Percentiles rank a stretch among this genome's conserved stretches.
These are phyloP conservation scores for Venturia effusa DNA, from an alignment of 2,329 filamentous ascomycete species.

Conservation along the genomic window DNA sequence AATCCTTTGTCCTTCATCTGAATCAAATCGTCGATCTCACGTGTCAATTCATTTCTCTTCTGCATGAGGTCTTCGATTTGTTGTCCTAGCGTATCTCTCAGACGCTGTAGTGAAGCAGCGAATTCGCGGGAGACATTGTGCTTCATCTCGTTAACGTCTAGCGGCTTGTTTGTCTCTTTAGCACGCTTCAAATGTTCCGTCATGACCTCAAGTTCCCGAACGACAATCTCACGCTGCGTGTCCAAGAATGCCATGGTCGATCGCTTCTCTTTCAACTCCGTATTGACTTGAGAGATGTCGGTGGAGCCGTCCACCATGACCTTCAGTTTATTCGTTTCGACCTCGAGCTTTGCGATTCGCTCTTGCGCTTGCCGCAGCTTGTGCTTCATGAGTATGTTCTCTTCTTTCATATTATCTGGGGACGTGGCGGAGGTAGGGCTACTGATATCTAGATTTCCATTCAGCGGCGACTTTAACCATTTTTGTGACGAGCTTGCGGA, in stretches of 20 bases:
- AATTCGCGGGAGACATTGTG: conserved; percentile 52
- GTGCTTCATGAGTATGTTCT: conserved; percentile 43
- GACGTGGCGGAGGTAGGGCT: conserved; percentile 58
- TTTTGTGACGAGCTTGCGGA: conserved; percentile 18
- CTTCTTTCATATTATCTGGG: conserved; percentile 30
- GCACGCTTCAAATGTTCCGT: conserved; percentile 80
- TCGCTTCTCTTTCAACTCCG: conserved; percentile 80
- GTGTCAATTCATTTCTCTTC: conserved; percentile 70
- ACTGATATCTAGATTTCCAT: conserved; percentile 44
- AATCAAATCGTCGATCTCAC: conserved; percentile 73
- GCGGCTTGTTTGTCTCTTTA: conserved; percentile 68
- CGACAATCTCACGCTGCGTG: conserved; percentile 89
- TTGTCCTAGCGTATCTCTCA: conserved; percentile 68
- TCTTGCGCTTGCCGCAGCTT: conserved; percentile 75
- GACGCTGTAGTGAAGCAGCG: conserved; percentile 48
- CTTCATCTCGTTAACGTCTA: conserved; percentile 65
- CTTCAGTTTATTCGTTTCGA: conserved; percentile 52
- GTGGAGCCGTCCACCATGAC: conserved; percentile 45
- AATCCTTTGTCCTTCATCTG: conserved; percentile 86
- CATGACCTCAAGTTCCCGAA: conserved; percentile 80
- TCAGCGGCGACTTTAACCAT: conserved; percentile 25
- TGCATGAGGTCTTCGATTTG: conserved; percentile 84
- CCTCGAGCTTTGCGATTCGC: conserved; percentile 74
- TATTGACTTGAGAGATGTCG: conserved; percentile 67
- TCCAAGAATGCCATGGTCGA: conserved; percentile 93